phyloP scores from a whole-genome alignment of 495 filamentous ascomycete species.

The Chlorociboria aeruginascens region DNA sequence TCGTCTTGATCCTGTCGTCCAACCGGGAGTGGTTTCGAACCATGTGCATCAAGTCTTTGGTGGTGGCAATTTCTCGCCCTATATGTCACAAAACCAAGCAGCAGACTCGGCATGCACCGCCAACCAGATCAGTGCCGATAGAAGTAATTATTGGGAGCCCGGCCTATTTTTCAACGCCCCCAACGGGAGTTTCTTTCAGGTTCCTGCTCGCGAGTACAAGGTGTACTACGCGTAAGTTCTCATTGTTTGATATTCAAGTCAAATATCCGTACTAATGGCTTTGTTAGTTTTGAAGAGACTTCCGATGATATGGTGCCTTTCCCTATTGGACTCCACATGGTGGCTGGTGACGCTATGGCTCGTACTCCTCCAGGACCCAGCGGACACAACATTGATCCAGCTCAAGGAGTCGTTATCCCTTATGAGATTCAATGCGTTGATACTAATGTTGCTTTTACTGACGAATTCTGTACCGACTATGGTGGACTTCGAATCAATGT shows the following conservation, averaged over 20 bases:
- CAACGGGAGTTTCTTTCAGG: constrained; percentile 54
- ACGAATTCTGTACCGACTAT: constrained; percentile 44
- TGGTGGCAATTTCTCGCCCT: constrained; percentile 50
- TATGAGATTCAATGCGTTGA: constrained; percentile 26
- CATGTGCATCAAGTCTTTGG: constrained; percentile 63
- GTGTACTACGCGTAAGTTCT: constrained; percentile 51
- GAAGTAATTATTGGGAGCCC: constrained; percentile 67
- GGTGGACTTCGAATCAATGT: constrained; percentile 57
- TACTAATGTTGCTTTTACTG: constrained; percentile 33
- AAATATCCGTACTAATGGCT: constrained; percentile 12
- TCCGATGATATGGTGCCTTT: constrained; percentile 32
- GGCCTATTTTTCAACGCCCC: constrained; percentile 48
- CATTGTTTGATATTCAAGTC: not conserved
- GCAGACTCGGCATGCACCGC: constrained; percentile 49
- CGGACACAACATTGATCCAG: constrained; percentile 19
- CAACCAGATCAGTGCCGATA: constrained; percentile 47
- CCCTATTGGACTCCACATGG: constrained; percentile 59
- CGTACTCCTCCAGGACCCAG: constrained; percentile 28
- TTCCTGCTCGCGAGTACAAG: constrained; percentile 46
- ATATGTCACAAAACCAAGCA: constrained; percentile 42
- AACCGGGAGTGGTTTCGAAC: constrained; percentile 38
- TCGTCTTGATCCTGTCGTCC: constrained; percentile 54
- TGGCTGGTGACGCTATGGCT: constrained; percentile 48
- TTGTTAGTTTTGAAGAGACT: constrained; percentile 25
- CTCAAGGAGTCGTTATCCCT: constrained; percentile 34